Evolutionary conservation across 1,139 yeast species (phyloP), one percentile per base, ranked within the genome.

Genomic region (Suhomyces yuchorum): DNA sequence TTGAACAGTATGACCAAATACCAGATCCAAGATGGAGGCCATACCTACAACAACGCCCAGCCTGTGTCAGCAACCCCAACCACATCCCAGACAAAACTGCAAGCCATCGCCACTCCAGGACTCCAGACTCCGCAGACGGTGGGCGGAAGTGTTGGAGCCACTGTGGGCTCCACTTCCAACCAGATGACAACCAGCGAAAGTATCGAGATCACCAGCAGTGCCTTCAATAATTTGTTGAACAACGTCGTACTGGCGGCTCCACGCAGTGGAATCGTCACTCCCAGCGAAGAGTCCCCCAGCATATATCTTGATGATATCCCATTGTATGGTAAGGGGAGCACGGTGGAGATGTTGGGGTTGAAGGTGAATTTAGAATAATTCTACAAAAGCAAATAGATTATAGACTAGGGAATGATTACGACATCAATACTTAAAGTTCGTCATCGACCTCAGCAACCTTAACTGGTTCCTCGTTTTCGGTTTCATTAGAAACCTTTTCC

Each of bases 261-360:
- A 14, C 28, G 23, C n/a, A 54, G 47, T n/a, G 43, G 30, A 7
- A 18, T 40, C 5, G 32, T 43, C 9, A 44, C 44, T 8, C 28
- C 58, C 7, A 32, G 36, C 2, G 50, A 57, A 49, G 33, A 47
- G 26, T 28, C 55, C 46, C 38, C 49, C 40, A 62, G 66, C 43
- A 62, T 66, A 1, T 72, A 71, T 51, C 56, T 72, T 35, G 76
- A 72, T 51, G 75, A 72, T 49, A 66, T 69, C 18, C 76, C 76
- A 19, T 57, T 71, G 37, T 69, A 69, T 46, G 77, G 77, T 2
- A 69, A 67, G 53, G 75, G 71, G 17, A 67, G 72, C 45, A 71
- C 76, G n/a, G 68, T 71, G 30, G 75, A 70, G 51, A 62, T 58
- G 60, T 58, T 72, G 46, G 72, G 71, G 18, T 51, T 70, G 42